Evolutionary conservation across 306 rosid genomes (phyloP).

Genomic region (Quercus bicolor): DNA sequence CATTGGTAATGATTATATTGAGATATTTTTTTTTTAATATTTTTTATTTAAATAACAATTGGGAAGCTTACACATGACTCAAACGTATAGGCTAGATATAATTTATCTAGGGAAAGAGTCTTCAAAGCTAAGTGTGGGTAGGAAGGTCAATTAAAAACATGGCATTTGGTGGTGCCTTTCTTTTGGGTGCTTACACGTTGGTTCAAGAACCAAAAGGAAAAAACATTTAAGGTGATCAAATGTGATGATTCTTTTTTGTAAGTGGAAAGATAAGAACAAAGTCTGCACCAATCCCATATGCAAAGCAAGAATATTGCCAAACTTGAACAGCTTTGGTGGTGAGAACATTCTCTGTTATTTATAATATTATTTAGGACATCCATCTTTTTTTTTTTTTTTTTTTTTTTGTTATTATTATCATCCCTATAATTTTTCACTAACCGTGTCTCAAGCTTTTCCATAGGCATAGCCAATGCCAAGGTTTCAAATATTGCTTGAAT

Average conservation of each 20-base stretch:
- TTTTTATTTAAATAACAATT: neutral
- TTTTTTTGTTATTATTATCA: too few species aligned
- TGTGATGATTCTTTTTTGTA: slow-evolving; percentile 26
- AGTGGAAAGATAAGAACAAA: slow-evolving; percentile 35
- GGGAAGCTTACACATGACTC: neutral
- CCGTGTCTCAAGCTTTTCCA: too few species aligned
- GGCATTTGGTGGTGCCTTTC: slow-evolving; percentile 12
- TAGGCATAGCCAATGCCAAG: too few species aligned
- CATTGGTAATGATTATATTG: too few species aligned
- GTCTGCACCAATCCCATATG: slow-evolving; percentile 30
- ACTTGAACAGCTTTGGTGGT: slow-evolving; percentile 10
- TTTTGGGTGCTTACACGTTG: slow-evolving; percentile 21
- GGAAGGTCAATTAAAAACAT: neutral
- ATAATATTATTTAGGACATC: neutral
- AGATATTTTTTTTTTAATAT: neutral
- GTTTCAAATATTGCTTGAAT: too few species aligned
- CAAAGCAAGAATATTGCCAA: slow-evolving; percentile 25
- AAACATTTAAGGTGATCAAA: slow-evolving; percentile 11
- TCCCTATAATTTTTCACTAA: too few species aligned
- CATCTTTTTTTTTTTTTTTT: neutral
- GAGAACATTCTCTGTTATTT: neutral
- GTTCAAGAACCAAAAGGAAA: slow-evolving; percentile 20
- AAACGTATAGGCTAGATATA: neutral
- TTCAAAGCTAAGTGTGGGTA: too few species aligned
- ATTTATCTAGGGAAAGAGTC: too few species aligned